Evolutionary conservation across 169 alveolate genomes (phyloP).

Genomic region (Perkinsus chesapeaki): DNA sequence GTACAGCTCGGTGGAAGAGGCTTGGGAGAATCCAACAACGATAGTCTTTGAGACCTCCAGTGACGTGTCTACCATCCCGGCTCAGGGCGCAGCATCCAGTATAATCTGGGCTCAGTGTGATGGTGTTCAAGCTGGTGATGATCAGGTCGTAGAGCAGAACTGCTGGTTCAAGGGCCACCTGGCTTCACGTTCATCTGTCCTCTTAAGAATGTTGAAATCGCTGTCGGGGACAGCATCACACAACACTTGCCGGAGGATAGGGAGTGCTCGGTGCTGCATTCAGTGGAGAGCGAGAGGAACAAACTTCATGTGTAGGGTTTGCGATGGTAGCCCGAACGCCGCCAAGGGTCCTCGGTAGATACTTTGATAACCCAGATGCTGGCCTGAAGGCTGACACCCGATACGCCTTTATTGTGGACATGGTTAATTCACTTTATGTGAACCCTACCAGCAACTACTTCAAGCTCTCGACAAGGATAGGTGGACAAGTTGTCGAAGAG

Average conservation of each 20-base stretch:
- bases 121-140: neutral
- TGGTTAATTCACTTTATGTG: neutral
- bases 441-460: conserved; percentile 12
- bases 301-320: neutral
- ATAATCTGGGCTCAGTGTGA: neutral
- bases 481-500: neutral
- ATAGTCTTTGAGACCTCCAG: conserved; percentile 4
- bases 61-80: neutral
- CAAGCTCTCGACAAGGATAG: neutral
- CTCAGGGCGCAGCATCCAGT: conserved; percentile 6
- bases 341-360: neutral
- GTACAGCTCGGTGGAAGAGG: conserved; percentile 14
- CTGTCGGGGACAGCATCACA: neutral
- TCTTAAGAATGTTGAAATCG: neutral
- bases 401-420: conserved; percentile 10
- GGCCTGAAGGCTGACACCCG: conserved; percentile 1
- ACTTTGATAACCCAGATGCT: neutral
- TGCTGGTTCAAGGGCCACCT: conserved; percentile 10
- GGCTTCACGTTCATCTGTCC: conserved; percentile 17
- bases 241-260: neutral
- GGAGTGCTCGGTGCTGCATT: neutral
- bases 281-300: neutral
- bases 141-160: neutral
- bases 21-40: conserved; percentile 13
- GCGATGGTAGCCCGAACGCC: neutral